phyloP scores from a whole-genome alignment of 306 rosid species.

The Fragaria iinumae region DNA sequence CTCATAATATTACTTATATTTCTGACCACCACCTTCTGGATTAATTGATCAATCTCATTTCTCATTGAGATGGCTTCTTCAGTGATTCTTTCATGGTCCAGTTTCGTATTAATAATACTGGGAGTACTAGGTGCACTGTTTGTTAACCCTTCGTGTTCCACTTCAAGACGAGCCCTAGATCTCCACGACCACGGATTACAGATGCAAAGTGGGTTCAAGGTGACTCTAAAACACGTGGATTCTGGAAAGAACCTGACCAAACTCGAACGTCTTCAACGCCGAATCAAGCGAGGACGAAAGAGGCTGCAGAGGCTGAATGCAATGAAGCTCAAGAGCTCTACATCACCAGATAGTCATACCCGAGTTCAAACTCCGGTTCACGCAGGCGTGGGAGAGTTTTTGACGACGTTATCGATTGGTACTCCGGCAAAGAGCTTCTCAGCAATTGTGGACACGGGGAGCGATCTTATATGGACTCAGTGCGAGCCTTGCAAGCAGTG shows the following conservation, averaged over 20 bases:
- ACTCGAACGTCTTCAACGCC: slow-evolving; percentile 59
- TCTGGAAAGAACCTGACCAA: slow-evolving; percentile 64
- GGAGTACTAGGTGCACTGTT: slow-evolving; percentile 22
- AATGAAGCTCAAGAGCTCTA: slow-evolving; percentile 22
- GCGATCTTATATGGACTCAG: slow-evolving; percentile 91
- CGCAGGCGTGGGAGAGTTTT: slow-evolving; percentile 72
- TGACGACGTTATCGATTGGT: slow-evolving; percentile 66
- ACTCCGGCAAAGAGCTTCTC: slow-evolving; percentile 59
- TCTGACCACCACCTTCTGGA: neutral
- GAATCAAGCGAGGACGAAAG: slow-evolving; percentile 48
- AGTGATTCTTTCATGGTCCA: neutral
- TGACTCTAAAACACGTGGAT: slow-evolving; percentile 62
- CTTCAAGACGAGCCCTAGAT: slow-evolving; percentile 36
- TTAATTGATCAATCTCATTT: neutral
- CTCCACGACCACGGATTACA: neutral
- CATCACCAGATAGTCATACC: slow-evolving; percentile 6
- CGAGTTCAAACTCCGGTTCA: slow-evolving; percentile 41
- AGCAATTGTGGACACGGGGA: slow-evolving; percentile 83
- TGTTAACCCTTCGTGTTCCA: slow-evolving; percentile 39
- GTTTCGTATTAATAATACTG: neutral
- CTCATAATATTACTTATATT: neutral
- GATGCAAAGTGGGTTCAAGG: slow-evolving; percentile 37
- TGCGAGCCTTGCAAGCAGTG: slow-evolving; percentile 74
- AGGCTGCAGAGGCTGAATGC: slow-evolving; percentile 56
- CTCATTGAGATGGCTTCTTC: slow-evolving; percentile 11